Conservation (phyloP, 73 alveolate genomes). For the Uronychia setigera region DNA sequence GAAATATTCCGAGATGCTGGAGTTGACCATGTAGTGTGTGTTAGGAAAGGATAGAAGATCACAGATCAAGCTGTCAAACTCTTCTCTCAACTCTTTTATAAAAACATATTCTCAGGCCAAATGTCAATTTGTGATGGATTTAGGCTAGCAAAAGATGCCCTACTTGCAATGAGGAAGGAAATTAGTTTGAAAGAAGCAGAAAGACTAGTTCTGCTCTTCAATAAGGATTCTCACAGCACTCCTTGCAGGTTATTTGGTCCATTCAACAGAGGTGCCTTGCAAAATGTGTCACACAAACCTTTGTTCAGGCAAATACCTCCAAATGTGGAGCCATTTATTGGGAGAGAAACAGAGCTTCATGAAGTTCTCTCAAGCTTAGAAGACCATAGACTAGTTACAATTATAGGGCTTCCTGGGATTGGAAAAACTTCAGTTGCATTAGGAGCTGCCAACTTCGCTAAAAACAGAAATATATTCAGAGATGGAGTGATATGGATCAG, state of each 20-base stretch:
- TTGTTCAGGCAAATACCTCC: slow-evolving; percentile 33
- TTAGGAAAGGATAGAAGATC: slow-evolving; percentile 36
- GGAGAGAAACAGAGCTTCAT: slow-evolving; percentile 33
- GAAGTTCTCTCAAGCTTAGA: slow-evolving; percentile 13
- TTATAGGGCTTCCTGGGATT: slow-evolving; percentile 56
- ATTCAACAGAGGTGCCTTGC: slow-evolving; percentile 41
- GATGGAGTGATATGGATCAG: slow-evolving; percentile 39
- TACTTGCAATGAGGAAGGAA: slow-evolving; percentile 16
- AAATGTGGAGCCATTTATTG: slow-evolving; percentile 35
- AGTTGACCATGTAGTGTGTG: slow-evolving; percentile 70
- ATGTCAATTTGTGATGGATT: slow-evolving; percentile 61
- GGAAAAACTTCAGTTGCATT: slow-evolving; percentile 50
- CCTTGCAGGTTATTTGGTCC: slow-evolving; percentile 51
- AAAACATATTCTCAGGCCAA: slow-evolving; percentile 38
- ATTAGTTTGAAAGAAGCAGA: slow-evolving; percentile 31
- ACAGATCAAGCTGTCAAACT: slow-evolving; percentile 48
- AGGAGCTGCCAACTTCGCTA: slow-evolving; percentile 23
- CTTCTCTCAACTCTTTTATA: slow-evolving; percentile 50
- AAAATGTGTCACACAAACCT: slow-evolving; percentile 11
- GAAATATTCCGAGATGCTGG: slow-evolving; percentile 66
- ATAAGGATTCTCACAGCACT: slow-evolving; percentile 4
- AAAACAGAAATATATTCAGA: slow-evolving; percentile 25
- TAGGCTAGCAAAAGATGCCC: slow-evolving; percentile 44
- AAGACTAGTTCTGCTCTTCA: slow-evolving; percentile 32
- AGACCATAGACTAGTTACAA: slow-evolving; percentile 37